Base-by-base conservation (phyloP, 441 rosid species). In the Dalechampia spathulata region DNA sequence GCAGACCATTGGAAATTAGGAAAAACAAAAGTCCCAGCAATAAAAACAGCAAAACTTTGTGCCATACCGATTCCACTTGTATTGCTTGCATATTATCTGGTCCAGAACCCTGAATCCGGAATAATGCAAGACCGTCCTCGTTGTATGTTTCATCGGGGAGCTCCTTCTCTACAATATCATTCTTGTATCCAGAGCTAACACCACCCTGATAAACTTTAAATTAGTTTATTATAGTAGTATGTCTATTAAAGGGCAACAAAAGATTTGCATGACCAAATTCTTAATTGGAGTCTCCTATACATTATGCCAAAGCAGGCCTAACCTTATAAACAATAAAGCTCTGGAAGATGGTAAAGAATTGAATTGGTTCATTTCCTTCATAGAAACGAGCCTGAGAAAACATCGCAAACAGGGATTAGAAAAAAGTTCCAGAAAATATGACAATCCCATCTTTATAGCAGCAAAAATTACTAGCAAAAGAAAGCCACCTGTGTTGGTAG, bases 81-180 rank as follows among this genome's bases (percentile, higher is more conserved):
- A 95, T 79, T 16, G 98, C 86, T 77, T 95, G 99, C 99, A 95
- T 90, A 70, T 86, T 82, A 59, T 95, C 98, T 17, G 99, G 99
- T 76, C 97, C 99, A 60, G 93, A 75, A 48, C 99, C 99, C 75
- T 94, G 96, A 72, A 89, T 75, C 48, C 89, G 82, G 69, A 92
- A 92, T 28, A 89, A 58, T 27, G 99, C 99, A 57, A 83, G 49
- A 65, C 92, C 83, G 44, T 79, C 83, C 70, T 76, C 86, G 14
- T 70, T 71, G 52, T 86, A 90, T 20, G 98, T 94, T 49, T 67
- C 90, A 58, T 90, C 95, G 7, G 83, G 81, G 58, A 86, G 69
- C 67, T 79, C 87, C 43, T 83, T 86, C 62, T 88, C 96, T 16
- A 71, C 73, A 72, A 86, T 65, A 74, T 75, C 72, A 27, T 78